These are phyloP conservation scores for Venturia aucupariae DNA, from an alignment of 2,329 filamentous ascomycete species.

Conservation along the genomic window DNA sequence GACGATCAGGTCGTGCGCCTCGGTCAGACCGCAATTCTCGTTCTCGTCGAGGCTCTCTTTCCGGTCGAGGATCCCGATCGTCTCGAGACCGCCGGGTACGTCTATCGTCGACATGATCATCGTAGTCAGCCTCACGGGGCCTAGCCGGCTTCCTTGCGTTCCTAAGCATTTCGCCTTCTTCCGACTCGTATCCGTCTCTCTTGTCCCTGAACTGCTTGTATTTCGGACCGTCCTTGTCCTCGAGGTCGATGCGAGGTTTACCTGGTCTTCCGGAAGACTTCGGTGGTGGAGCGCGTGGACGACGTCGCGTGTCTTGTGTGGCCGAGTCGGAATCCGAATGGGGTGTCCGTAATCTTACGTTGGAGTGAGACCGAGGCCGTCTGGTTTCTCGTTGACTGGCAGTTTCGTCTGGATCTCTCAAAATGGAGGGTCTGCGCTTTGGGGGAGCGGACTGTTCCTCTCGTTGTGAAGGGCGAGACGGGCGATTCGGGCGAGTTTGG, in stretches of 20 bases:
- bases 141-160: slow-evolving; percentile 19
- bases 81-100: neutral
- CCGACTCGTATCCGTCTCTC: slow-evolving; percentile 28
- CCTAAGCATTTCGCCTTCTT: slow-evolving; percentile 24
- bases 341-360: slow-evolving; percentile 13
- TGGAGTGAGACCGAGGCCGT: slow-evolving; percentile 5
- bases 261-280: neutral
- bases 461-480: neutral
- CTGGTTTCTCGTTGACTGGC: slow-evolving; percentile 9
- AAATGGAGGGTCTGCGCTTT: slow-evolving; percentile 12
- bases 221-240: slow-evolving; percentile 23
- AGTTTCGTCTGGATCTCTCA: slow-evolving; percentile 12
- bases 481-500: neutral
- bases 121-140: slow-evolving; percentile 16
- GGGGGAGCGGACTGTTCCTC: neutral
- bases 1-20: neutral
- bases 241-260: slow-evolving; percentile 20
- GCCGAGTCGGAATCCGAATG: slow-evolving; percentile 4
- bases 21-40: neutral
- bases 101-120: slow-evolving; percentile 15
- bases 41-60: neutral
- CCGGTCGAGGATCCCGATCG: neutral
- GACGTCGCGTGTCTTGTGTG: neutral
- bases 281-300: neutral
- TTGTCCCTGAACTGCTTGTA: slow-evolving; percentile 26